Evolutionary conservation across 2,329 filamentous ascomycete species (phyloP), one percentile per base, ranked within the genome.

Genomic region (Neonectria magnoliae): DNA sequence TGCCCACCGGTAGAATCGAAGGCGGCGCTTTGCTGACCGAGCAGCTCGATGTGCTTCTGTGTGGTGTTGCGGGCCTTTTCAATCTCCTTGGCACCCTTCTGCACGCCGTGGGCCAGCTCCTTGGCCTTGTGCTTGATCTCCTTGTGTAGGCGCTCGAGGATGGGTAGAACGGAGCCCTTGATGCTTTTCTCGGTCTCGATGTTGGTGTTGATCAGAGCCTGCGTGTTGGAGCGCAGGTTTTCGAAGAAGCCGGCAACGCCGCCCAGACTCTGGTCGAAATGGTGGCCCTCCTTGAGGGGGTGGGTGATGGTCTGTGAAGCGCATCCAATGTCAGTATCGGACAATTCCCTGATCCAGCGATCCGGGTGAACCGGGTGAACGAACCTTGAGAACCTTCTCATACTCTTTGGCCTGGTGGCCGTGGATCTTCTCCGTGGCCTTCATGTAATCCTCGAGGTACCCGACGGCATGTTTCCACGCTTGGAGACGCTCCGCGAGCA

Each of bases 41-140:
- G 89, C 25, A 97, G 87, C 82, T 99, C 95, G 68, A 99, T 97
- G 72, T 98, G 93, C 83, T 97, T 98, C 83, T 99, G 95, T 0
- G 95, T 98, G 7, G 82, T 83, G 72, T 90, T 89, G 65, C 95
- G 92, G 9, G 93, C 90, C 83, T 97, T 98, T 67, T 97, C 93
- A 22, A 99, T 94, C 55, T 93, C 89, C 83, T 98, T 99, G 70
- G 92, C 89, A 16, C 90, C 88, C 84, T 97, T 97, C 66, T 90
- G 87, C 22, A 92, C 93, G 9, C 95, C 94, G 66, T 89, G 86
- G 47, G 88, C 86, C 54, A 99, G 87, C 81, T 98, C 94, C 84
- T 98, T 98, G 68, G 88, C 86, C 84, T 98, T 98, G 82, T 92
- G 90, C 87, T 98, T 99, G 84, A 99, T 96, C 79, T 98, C 96